Conservation (phyloP, 768 basidiomycete genomes). For the Russula lepida region DNA sequence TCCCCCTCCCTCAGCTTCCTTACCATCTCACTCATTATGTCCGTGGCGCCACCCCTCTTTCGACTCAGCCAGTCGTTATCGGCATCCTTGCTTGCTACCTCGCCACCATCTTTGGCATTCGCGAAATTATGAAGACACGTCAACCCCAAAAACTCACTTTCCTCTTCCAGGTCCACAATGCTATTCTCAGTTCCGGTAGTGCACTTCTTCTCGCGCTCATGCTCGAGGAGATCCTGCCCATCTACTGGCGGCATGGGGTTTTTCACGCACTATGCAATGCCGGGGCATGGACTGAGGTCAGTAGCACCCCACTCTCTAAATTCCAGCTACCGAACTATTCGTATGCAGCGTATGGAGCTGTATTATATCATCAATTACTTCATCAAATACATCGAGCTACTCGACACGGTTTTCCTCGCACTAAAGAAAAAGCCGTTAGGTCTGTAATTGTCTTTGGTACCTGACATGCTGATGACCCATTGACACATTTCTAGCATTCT, state of each 20-base stretch:
- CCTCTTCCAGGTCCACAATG: conserved; percentile 87
- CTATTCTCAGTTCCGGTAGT: conserved; percentile 78
- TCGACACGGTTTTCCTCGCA: conserved; percentile 95
- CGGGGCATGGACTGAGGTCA: conserved; percentile 78
- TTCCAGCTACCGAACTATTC: neutral
- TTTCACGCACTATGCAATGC: conserved; percentile 73
- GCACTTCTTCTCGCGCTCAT: conserved; percentile 80
- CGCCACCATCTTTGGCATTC: conserved; percentile 77
- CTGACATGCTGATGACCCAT: neutral
- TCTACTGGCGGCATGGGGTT: conserved; percentile 59
- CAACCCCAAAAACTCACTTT: conserved; percentile 66
- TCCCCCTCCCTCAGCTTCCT: conserved; percentile 50
- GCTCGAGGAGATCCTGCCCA: conserved; percentile 84
- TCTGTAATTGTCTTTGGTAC: conserved; percentile 30
- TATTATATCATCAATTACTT: conserved; percentile 99
- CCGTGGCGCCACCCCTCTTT: conserved; percentile 69
- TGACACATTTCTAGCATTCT: conserved; percentile 55
- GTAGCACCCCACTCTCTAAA: conserved; percentile 27
- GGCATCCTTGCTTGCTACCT: conserved; percentile 73
- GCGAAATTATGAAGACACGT: conserved; percentile 74
- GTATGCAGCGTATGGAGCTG: conserved; percentile 71
- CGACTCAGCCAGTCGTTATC: conserved; percentile 63
- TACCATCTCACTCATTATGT: conserved; percentile 54
- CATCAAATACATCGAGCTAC: conserved; percentile 94
- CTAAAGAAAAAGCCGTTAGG: conserved; percentile 98